Percentiles rank a stretch among this genome's conserved stretches.
Evolutionary conservation across 331 rosid genomes (phyloP).

Genomic region (Rosa hybrid): DNA sequence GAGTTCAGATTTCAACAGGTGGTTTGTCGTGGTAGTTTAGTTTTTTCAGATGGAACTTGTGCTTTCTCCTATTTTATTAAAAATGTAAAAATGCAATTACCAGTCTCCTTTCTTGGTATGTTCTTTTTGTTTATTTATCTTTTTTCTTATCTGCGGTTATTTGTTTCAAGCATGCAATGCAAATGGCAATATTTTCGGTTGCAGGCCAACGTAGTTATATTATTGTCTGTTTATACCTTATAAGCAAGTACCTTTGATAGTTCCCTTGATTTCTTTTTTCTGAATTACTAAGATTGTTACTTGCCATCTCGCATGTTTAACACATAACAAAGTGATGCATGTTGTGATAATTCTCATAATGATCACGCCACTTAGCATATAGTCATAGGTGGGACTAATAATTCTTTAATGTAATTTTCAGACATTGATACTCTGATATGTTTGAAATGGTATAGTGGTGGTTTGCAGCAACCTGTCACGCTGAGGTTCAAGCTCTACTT

Average conservation of each 20-base stretch:
- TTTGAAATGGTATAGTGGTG: not conserved
- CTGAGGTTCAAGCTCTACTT: not conserved
- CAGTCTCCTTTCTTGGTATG: not conserved
- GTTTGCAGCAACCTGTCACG: conserved; percentile 8
- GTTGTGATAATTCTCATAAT: not conserved
- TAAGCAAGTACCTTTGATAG: too few relatives aligned
- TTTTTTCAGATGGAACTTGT: not conserved
- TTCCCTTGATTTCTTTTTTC: not conserved
- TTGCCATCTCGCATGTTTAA: too few relatives aligned
- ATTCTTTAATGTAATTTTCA: not conserved
- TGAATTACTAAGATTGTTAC: not conserved
- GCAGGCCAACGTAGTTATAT: not conserved
- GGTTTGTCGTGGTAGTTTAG: conserved; percentile 16
- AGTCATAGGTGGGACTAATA: not conserved
- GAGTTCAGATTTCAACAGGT: conserved; percentile 79
- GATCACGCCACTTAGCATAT: not conserved
- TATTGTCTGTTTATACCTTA: not conserved
- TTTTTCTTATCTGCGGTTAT: not conserved
- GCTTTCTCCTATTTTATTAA: not conserved
- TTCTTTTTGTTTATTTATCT: not conserved
- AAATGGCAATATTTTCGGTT: not conserved
- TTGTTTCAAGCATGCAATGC: not conserved
- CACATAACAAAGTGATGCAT: not conserved
- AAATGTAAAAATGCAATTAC: not conserved
- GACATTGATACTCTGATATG: not conserved